Conservation (phyloP, 495 filamentous ascomycete species). For the Pyrenopolyporus hunteri region DNA sequence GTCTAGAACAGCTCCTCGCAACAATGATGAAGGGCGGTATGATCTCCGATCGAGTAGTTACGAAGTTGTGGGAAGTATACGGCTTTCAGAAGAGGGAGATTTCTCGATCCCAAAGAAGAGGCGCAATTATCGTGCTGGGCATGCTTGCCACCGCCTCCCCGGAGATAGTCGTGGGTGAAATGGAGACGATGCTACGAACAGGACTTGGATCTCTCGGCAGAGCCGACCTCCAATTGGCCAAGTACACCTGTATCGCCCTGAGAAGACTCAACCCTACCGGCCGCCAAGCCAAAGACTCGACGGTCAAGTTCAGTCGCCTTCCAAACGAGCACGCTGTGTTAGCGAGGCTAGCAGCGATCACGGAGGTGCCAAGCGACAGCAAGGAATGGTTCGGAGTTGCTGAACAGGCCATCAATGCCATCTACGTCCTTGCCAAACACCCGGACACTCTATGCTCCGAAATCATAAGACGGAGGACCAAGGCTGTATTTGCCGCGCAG, state of each 20-base stretch:
- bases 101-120: constrained; percentile 87
- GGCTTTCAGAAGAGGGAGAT: constrained; percentile 92
- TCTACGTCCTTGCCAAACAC: constrained; percentile 93
- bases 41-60: constrained; percentile 82
- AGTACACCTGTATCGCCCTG: constrained; percentile 93
- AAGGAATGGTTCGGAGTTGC: constrained; percentile 99
- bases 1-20: constrained; percentile 88
- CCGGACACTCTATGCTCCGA: constrained; percentile 94
- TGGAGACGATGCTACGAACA: constrained; percentile 90
- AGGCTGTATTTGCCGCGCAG: constrained; percentile 67
- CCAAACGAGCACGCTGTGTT: constrained; percentile 91
- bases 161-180: constrained; percentile 89
- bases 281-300: constrained; percentile 74
- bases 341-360: constrained; percentile 76
- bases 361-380: constrained; percentile 81
- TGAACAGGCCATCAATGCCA: constrained; percentile 94
- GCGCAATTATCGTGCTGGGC: constrained; percentile 93
- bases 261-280: constrained; percentile 85
- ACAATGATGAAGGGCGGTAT: constrained; percentile 97
- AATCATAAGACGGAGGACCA: constrained; percentile 86
- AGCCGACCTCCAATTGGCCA: constrained; percentile 83
- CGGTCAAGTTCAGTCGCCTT: constrained; percentile 73
- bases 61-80: constrained; percentile 97
- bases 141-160: constrained; percentile 95
- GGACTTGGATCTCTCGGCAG: constrained; percentile 82